Base-by-base conservation (phyloP, 1,139 yeast genomes). In the Yamadazyma triangularis region DNA sequence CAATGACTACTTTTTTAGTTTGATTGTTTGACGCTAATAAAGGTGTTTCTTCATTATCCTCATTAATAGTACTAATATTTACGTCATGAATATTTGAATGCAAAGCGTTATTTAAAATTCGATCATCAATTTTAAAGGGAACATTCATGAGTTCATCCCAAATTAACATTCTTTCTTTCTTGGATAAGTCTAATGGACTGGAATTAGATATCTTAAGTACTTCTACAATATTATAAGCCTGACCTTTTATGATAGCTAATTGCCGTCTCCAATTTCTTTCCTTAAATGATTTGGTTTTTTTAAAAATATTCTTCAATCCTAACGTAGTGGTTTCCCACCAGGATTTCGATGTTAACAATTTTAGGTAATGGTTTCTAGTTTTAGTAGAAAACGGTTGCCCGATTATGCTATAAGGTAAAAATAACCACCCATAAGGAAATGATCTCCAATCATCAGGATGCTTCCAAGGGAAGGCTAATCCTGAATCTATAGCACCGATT, bases 391-490 rank as follows among this genome's bases (percentile, higher is more conserved):
- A 81, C 2, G 88, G 89, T 39, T 74, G 80, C 0, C 86, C 87
- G 33, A 82, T 77, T 4, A 82, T 51, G 6, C 75, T 63, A 13
- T 73, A 52, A 0, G 91, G 91, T 24, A 82, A 53, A 42, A 78
- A 80, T 18, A 82, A 56, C 91, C 91, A 82, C 0, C 91, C 91
- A 55, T 73, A 82, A 0, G 91, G 91, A 43, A 79, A 82, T 1
- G 86, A 78, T 33, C 91, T 58, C 88, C 89, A 81, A 47, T 80
- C 88, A 50, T 82, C 85, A 0, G 91, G 91, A 42, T 80, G 86
- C 44, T 82, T 82, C 89, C 89, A 82, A 4, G 91, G 91, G 44
- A 79, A 81, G 0, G 89, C 72, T 19, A 82, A 60, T 0, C 89
- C 89, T 3, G 86, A 79, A 47, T 82, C 91, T 30, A 82, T 82